Percentiles rank a stretch among this genome's conserved stretches.
phyloP scores from a whole-genome alignment of 176 grass and related monocot species.

The Raddia distichophylla region DNA sequence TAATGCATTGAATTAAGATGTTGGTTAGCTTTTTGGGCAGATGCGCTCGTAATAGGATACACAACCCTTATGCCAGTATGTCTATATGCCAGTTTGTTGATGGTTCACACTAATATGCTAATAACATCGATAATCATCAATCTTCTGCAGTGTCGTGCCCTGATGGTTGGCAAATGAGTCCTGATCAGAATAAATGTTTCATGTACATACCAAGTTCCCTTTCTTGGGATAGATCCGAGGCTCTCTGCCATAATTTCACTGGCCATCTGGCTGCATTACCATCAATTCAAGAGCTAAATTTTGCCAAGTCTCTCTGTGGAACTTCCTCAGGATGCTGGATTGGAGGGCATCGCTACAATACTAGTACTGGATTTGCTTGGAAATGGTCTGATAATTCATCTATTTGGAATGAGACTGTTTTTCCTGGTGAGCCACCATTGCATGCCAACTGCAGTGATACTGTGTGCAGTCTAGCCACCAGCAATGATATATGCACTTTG shows the following conservation, averaged over 20 bases:
- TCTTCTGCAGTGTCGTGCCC: slow-evolving; percentile 63
- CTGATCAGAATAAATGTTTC: slow-evolving; percentile 68
- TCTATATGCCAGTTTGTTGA: neutral
- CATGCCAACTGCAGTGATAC: too few species aligned
- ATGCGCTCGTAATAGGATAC: neutral
- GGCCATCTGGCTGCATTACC: slow-evolving; percentile 65
- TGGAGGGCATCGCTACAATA: slow-evolving; percentile 58
- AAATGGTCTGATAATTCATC: slow-evolving; percentile 68
- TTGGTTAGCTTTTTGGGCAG: neutral
- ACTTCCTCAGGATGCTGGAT: slow-evolving; percentile 74
- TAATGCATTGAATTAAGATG: neutral
- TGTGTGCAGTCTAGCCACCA: slow-evolving; percentile 12
- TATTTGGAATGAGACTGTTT: slow-evolving; percentile 54
- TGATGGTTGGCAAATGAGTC: slow-evolving; percentile 58
- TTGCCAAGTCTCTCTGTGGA: slow-evolving; percentile 60
- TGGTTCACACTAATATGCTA: neutral
- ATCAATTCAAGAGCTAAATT: slow-evolving; percentile 70
- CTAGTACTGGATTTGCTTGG: slow-evolving; percentile 37
- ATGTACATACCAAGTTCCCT: slow-evolving; percentile 51
- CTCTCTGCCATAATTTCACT: slow-evolving; percentile 56
- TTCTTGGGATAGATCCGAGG: slow-evolving; percentile 69
- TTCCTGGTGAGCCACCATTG: neutral
- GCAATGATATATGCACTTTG: slow-evolving; percentile 62
- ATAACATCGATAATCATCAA: neutral
- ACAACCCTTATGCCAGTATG: neutral